Evolutionary conservation across 176 grass and related monocot genomes (phyloP).

Genomic region (Triticum urartu): DNA sequence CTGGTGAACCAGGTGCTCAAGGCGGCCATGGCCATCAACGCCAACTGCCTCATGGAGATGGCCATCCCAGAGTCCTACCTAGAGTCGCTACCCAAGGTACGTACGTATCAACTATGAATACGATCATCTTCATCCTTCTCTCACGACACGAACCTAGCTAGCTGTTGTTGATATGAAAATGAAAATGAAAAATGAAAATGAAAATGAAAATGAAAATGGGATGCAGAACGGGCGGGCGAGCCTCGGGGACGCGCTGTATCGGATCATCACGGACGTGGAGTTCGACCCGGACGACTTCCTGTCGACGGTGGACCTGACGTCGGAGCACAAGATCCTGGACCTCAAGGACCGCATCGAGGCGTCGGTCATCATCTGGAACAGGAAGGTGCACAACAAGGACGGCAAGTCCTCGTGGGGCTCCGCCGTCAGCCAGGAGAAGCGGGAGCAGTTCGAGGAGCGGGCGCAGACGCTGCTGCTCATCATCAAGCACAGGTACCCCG

Average conservation of each 20-base stretch:
- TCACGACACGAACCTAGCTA: too few relatives aligned
- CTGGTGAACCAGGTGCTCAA: slow-evolving; percentile 94
- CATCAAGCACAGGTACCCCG: slow-evolving; percentile 91
- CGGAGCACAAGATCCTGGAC: slow-evolving; percentile 95
- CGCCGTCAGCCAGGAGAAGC: slow-evolving; percentile 81
- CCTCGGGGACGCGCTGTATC: slow-evolving; percentile 87
- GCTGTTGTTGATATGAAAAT: too few relatives aligned
- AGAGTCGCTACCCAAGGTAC: slow-evolving; percentile 80
- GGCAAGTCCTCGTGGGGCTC: slow-evolving; percentile 83
- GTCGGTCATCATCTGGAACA: slow-evolving; percentile 95
- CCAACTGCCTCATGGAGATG: slow-evolving; percentile 97
- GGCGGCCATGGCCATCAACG: slow-evolving; percentile 97
- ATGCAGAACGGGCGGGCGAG: slow-evolving; percentile 78
- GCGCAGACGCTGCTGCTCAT: slow-evolving; percentile 93
- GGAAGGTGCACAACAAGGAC: slow-evolving; percentile 98
- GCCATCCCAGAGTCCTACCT: slow-evolving; percentile 79
- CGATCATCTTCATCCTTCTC: too few relatives aligned
- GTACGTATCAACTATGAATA: too few relatives aligned
- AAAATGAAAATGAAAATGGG: not conserved
- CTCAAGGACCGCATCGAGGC: slow-evolving; percentile 98
- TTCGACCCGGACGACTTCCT: slow-evolving; percentile 94
- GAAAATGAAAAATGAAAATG: not conserved
- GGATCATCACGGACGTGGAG: slow-evolving; percentile 78
- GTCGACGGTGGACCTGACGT: slow-evolving; percentile 76
- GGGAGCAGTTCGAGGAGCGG: slow-evolving; percentile 96